These are phyloP conservation scores for Aquanectria penicillioides DNA, from an alignment of 2,329 filamentous ascomycete genomes.

Conservation along the genomic window DNA sequence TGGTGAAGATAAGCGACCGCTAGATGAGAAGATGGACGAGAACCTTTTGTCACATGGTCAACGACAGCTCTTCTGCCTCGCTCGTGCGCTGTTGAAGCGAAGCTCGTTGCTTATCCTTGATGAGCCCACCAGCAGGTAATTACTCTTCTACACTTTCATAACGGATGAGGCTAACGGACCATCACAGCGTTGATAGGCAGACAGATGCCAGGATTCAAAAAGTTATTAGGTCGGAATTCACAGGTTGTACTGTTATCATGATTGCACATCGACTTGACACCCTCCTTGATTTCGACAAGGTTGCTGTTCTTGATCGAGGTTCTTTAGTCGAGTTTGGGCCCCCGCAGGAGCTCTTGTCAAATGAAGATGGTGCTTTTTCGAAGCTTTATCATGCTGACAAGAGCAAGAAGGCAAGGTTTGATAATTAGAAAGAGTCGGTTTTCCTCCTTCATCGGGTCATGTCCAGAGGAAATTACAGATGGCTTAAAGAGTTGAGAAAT, in stretches of 20 bases:
- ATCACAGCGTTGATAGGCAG: constrained; percentile 41
- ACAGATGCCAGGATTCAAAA: constrained; percentile 44
- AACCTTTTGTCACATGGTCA: constrained; percentile 50
- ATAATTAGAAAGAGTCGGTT: background rate
- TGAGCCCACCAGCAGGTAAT: constrained; percentile 52
- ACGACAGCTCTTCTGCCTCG: constrained; percentile 46
- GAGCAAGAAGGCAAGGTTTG: constrained; percentile 15
- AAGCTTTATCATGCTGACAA: constrained; percentile 39
- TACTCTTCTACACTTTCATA: background rate
- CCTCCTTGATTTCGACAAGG: constrained; percentile 47
- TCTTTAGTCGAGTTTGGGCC: constrained; percentile 42
- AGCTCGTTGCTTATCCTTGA: constrained; percentile 46
- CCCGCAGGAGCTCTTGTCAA: constrained; percentile 36
- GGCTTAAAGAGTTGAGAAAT: no score
- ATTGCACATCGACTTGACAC: constrained; percentile 48
- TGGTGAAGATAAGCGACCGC: constrained; percentile 39
- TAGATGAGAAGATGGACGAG: constrained; percentile 48
- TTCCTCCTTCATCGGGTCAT: background rate
- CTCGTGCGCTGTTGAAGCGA: constrained; percentile 43
- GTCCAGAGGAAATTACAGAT: no score
- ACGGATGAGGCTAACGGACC: constrained; percentile 9
- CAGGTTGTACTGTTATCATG: constrained; percentile 45
- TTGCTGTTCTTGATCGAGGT: constrained; percentile 45
- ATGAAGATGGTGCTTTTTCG: constrained; percentile 34
- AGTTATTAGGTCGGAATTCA: constrained; percentile 44